Base-by-base conservation (phyloP, 2,329 filamentous ascomycete genomes). In the Xylogone sp. region DNA sequence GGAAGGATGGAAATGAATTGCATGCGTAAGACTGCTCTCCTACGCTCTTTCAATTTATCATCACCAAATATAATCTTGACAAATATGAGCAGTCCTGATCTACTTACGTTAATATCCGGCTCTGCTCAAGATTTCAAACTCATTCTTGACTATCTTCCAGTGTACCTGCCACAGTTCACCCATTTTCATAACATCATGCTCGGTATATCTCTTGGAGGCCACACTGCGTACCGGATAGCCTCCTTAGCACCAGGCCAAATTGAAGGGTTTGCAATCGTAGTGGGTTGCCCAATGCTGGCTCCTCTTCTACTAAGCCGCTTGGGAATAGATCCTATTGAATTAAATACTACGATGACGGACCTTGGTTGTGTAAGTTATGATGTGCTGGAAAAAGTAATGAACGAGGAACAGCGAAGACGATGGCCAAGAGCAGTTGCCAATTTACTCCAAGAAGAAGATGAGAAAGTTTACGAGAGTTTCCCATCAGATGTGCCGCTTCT, bases 91-190 rank as follows among this genome's bases (percentile, higher is more conserved):
- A 58, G 56, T 3, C 50, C 54, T 20, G 56, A 58, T 50, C 18
- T 58, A 8, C 27, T 56, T 3, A 53, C 52, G 10, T 13, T 50
- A 4, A 55, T 58, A 13, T 54, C 45, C n/a, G 54, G 50, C 22
- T 58, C 56, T 43, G 50, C 56, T 18, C 50, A 56, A 48, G 56
- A 58, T 42, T 58, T 58, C 52, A 58, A 58, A 45, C 52, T 58
- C 20, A 45, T 58, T 2, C 48, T 56, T 16, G 46, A 54, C 27
- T 56, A 54, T 31, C 47, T 56, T 7, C 54, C 56, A 3, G 45
- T 52, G 19, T 56, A 58, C 21, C 45, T 56, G 2, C 56, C 56
- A 2, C 56, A 55, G 46, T 58, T 58, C 50, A 50, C 45, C 2
- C 20, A 43, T 18, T 55, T 58, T 27, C 53, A 56, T 34, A 55